Percentiles rank a stretch among this genome's conserved stretches.
Evolutionary conservation across 2,329 filamentous ascomycete genomes (phyloP).

Genomic region (Pseudopithomyces maydicus): DNA sequence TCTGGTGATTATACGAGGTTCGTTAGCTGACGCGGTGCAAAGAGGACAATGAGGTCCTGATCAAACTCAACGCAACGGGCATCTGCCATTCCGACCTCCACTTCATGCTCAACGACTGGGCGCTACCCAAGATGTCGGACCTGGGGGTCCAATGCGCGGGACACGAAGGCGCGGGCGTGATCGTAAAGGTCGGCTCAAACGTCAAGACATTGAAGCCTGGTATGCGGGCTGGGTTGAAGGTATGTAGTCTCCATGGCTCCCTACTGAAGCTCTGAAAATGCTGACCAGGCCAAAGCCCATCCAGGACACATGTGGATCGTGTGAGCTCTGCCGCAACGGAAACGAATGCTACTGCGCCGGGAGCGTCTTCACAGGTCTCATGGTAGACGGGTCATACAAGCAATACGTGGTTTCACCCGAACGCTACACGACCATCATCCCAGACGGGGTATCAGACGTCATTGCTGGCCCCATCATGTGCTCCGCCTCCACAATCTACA

Average conservation of each 20-base stretch:
- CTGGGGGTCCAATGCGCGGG: background rate
- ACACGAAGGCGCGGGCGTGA: slow-evolving; percentile 56
- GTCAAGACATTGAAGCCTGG: slow-evolving; percentile 56
- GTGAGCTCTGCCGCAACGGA: slow-evolving; percentile 56
- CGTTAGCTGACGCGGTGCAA: slow-evolving; percentile 29
- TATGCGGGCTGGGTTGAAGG: slow-evolving; percentile 45
- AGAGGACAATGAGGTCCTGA: slow-evolving; percentile 58
- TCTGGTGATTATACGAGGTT: background rate
- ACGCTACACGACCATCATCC: slow-evolving; percentile 60
- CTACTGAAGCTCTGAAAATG: background rate
- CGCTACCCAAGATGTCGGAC: slow-evolving; percentile 21
- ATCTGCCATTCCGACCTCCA: slow-evolving; percentile 64
- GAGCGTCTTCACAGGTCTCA: slow-evolving; percentile 54
- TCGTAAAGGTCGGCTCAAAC: slow-evolving; percentile 60
- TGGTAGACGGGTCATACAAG: slow-evolving; percentile 57
- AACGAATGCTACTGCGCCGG: slow-evolving; percentile 59
- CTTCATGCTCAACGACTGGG: slow-evolving; percentile 62
- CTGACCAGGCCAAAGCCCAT: slow-evolving; percentile 20
- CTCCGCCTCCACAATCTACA: slow-evolving; percentile 63
- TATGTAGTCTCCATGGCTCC: slow-evolving; percentile 2
- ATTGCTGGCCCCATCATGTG: slow-evolving; percentile 67
- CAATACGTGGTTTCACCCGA: slow-evolving; percentile 64
- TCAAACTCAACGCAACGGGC: slow-evolving; percentile 63
- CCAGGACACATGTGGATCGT: slow-evolving; percentile 41
- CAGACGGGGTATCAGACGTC: slow-evolving; percentile 60